Evolutionary conservation across 2,329 filamentous ascomycete genomes (phyloP).

Genomic region (Talaromyces atroroseus): DNA sequence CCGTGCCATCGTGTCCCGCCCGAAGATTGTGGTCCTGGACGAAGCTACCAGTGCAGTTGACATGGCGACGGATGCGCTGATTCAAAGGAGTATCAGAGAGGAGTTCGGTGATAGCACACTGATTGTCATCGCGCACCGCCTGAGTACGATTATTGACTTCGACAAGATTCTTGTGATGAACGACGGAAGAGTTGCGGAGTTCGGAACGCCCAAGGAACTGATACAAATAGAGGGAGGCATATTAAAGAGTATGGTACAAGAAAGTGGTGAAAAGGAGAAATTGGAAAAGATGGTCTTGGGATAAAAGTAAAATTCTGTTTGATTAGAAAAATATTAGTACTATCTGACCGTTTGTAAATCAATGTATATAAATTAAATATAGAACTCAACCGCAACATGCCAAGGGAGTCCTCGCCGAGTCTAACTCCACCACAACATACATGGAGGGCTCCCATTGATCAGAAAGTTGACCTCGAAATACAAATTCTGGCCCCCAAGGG

Average conservation of each 20-base stretch:
- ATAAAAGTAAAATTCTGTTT: neutral
- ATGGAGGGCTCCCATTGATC: too few species aligned
- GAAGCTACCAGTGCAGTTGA: constrained; percentile 71
- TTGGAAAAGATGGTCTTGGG: constrained; percentile 13
- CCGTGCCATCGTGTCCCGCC: constrained; percentile 62
- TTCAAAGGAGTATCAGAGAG: constrained; percentile 64
- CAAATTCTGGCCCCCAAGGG: too few species aligned
- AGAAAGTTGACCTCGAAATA: too few species aligned
- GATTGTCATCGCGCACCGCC: constrained; percentile 65
- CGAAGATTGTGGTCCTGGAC: constrained; percentile 69
- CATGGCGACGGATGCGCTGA: constrained; percentile 65
- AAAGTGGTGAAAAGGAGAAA: constrained; percentile 14
- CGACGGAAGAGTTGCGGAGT: constrained; percentile 10
- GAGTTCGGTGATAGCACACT: constrained; percentile 59
- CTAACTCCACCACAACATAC: too few species aligned
- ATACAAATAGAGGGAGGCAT: constrained; percentile 10
- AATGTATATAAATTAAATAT: neutral
- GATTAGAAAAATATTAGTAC: neutral
- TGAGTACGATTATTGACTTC: constrained; percentile 69
- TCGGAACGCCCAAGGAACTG: constrained; percentile 8
- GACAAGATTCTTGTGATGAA: constrained; percentile 62
- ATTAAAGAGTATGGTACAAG: constrained; percentile 10
- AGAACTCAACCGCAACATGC: neutral
- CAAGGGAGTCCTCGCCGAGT: too few species aligned
- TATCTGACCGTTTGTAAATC: neutral